A percentile compares a stretch with the other conserved stretches of the same genome.
These are phyloP conservation scores for Erucastrum elatum DNA, from an alignment of 345 rosid genomes.

Conservation along the genomic window DNA sequence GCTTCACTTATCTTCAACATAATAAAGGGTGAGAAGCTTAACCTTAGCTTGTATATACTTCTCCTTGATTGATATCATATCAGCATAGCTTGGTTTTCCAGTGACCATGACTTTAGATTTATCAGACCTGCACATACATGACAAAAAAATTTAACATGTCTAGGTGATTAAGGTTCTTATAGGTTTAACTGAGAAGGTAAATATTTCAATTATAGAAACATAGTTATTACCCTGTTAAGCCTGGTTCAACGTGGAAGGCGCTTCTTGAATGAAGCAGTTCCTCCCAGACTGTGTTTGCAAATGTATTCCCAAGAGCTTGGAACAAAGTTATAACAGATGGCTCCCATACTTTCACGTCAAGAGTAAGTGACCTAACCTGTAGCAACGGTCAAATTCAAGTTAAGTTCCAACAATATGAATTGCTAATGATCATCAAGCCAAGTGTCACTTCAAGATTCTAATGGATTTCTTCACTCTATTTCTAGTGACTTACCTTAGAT, in stretches of 20 bases:
- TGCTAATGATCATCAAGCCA: conserved; percentile 15
- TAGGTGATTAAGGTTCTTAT: neutral
- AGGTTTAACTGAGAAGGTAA: conserved; percentile 10
- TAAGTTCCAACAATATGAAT: conserved; percentile 16
- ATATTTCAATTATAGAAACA: conserved; percentile 4
- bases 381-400: conserved; percentile 30
- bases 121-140: conserved; percentile 46
- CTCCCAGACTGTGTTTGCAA: conserved; percentile 97
- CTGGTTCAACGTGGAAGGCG: conserved; percentile 63
- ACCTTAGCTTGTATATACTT: conserved; percentile 99
- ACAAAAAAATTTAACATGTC: neutral
- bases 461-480: conserved; percentile 12
- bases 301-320: conserved; percentile 91
- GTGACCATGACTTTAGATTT: conserved; percentile 56
- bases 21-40: conserved; percentile 30
- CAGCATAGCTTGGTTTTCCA: conserved; percentile 69
- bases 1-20: conserved; percentile 1
- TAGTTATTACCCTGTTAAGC: conserved; percentile 54
- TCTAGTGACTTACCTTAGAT: conserved; percentile 65
- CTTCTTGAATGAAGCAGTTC: conserved; percentile 85
- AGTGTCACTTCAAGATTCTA: conserved; percentile 5
- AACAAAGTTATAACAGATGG: conserved; percentile 94
- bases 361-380: conserved; percentile 97
- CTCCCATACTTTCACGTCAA: conserved; percentile 98
- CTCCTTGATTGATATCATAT: conserved; percentile 87